These are phyloP conservation scores for Pseudogymnoascus pannorum DNA, from an alignment of 2,329 filamentous ascomycete species.

Conservation along the genomic window DNA sequence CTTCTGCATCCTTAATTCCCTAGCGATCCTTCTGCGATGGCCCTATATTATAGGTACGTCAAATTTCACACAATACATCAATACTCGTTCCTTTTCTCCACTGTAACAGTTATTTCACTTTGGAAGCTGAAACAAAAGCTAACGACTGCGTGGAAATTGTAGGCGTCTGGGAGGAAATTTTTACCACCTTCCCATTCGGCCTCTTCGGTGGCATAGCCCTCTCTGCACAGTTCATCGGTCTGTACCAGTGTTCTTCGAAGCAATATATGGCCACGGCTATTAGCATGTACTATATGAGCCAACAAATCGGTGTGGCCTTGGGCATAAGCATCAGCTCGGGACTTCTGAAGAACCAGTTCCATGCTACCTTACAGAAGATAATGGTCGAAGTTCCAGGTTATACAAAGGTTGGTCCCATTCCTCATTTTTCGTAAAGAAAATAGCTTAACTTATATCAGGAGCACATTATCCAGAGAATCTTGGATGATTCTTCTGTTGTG, in stretches of 20 bases:
- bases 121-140: background rate
- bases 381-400: slow-evolving; percentile 13
- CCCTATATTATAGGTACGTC: slow-evolving; percentile 15
- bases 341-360: slow-evolving; percentile 15
- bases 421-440: background rate
- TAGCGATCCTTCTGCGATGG: slow-evolving; percentile 16
- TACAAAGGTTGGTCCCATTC: slow-evolving; percentile 13
- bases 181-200: slow-evolving; percentile 17
- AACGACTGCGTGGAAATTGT: background rate
- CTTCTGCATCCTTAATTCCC: slow-evolving; percentile 13
- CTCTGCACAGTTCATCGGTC: slow-evolving; percentile 18
- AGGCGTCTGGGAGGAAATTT: slow-evolving; percentile 9
- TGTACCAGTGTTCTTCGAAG: slow-evolving; percentile 16
- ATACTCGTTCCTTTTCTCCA: background rate
- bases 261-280: slow-evolving; percentile 19
- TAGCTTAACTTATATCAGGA: background rate
- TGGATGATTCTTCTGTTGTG: slow-evolving; percentile 17
- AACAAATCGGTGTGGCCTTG: slow-evolving; percentile 18
- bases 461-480: slow-evolving; percentile 16
- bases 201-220: slow-evolving; percentile 17
- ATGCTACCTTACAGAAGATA: slow-evolving; percentile 11
- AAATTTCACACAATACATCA: background rate
- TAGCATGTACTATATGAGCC: slow-evolving; percentile 20
- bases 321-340: slow-evolving; percentile 17
- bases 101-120: background rate